Evolutionary conservation across 1,284 basidiomycete species (phyloP).

Genomic region (Cryptococcus sp.): DNA sequence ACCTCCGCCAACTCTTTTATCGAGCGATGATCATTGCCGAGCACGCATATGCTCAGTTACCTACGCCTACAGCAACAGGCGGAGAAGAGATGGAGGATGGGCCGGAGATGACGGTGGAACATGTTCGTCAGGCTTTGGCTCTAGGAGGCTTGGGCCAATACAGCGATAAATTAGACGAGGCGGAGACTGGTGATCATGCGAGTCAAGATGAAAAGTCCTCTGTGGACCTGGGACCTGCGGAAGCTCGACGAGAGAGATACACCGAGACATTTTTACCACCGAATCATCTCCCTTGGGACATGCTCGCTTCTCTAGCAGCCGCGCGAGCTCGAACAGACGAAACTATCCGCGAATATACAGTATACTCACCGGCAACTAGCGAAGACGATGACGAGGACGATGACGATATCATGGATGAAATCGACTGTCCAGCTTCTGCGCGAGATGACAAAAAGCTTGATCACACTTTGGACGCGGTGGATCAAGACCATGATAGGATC

Average conservation of each 20-base stretch:
- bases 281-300: background rate
- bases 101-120: conserved; percentile 6
- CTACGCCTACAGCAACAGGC: background rate
- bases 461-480: conserved; percentile 11
- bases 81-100: background rate
- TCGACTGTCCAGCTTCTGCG: conserved; percentile 1
- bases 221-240: too few relatives aligned
- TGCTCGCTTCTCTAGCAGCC: background rate
- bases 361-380: background rate
- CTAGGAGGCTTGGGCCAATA: background rate
- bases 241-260: background rate
- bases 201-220: background rate
- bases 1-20: conserved; percentile 23
- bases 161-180: conserved; percentile 1
- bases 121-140: conserved; percentile 13
- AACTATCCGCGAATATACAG: background rate
- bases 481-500: conserved; percentile 13
- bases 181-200: background rate
- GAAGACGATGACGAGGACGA: background rate
- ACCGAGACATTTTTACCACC: background rate
- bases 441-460: conserved; percentile 14
- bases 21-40: conserved; percentile 25
- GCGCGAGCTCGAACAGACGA: background rate
- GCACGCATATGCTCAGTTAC: conserved; percentile 7
- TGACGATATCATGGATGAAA: background rate